Evolutionary conservation across 225 moss, liverwort and hornwort genomes (phyloP).

Genomic region (Takakia lepidozioides): DNA sequence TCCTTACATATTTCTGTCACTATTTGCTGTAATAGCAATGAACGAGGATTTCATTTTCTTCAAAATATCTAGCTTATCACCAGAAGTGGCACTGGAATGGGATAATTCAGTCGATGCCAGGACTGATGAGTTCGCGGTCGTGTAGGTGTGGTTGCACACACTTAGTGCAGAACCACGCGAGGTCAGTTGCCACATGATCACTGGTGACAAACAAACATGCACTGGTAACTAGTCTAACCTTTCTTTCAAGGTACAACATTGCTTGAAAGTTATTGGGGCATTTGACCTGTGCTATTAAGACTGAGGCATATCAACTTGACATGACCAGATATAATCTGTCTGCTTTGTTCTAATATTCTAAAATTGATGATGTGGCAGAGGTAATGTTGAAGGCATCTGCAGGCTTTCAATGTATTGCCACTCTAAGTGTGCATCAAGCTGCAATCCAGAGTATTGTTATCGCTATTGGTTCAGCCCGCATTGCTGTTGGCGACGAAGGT

Average conservation of each 20-base stretch:
- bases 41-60: too few relatives aligned
- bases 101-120: background rate
- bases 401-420: constrained; percentile 62
- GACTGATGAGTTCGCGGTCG: constrained; percentile 1
- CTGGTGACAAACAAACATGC: constrained; percentile 27
- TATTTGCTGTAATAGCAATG: too few relatives aligned
- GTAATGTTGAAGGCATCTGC: constrained; percentile 38
- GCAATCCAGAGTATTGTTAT: constrained; percentile 50
- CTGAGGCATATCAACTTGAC: background rate
- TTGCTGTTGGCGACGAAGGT: constrained; percentile 75
- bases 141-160: constrained; percentile 63
- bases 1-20: too few relatives aligned
- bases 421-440: constrained; percentile 53
- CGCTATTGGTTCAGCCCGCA: constrained; percentile 48
- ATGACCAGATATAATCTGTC: background rate
- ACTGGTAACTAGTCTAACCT: constrained; percentile 60
- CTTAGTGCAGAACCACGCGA: constrained; percentile 43
- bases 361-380: too few relatives aligned
- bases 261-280: background rate
- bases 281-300: background rate
- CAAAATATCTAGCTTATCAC: too few relatives aligned
- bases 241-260: too few relatives aligned
- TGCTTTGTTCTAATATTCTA: too few relatives aligned
- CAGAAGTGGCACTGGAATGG: background rate
- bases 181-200: constrained; percentile 45